Base-by-base conservation (phyloP, 2,329 filamentous ascomycete genomes). In the Periconia sp. region DNA sequence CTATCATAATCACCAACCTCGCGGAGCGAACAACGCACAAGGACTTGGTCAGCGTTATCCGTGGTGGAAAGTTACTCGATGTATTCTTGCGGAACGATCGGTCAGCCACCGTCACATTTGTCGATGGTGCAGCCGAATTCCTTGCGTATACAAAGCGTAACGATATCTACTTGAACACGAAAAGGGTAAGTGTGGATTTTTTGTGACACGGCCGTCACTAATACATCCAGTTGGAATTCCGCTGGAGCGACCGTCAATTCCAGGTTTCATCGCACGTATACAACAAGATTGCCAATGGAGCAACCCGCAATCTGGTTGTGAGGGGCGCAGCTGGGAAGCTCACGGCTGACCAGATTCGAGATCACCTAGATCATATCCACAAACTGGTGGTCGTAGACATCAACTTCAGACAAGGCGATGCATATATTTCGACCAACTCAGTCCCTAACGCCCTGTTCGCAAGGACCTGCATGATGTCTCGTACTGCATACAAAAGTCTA, bases 311-410 rank as follows among this genome's bases (percentile, higher is more conserved):
- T 57, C 67, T 95, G 25, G 72, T 92, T 15, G 79, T 95, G 29
- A 80, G 80, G 43, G 78, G 79, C 8, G 81, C 80, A 13, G 49
- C 55, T 75, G 54, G 72, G 72, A 39, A 78, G 73, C 39, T 88
- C 53, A 89, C 84, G 0, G 85, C 85, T 52, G 71, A 80, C 6
- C 70, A 72, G 12, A 83, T 95, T 50, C 83, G 86, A 9, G 78
- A 85, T 4, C 87, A 95, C 56, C 77, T 94, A 25, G 86, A 91
- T 17, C 89, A 95, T 63, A 92, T 95, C 47, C 85, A 92, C 72
- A 88, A 89, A 49, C 77, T 95, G 1, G 74, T 86, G 16, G 80
- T 95, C 9, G 76, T 94, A 57, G 80, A 80, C 30, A 72, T 94
- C 31, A 50, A 52, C 36, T 86, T 88, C 65, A 68, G 71, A 3